Base-by-base conservation (phyloP, 1,284 basidiomycete species). In the Marasmius oreades region DNA sequence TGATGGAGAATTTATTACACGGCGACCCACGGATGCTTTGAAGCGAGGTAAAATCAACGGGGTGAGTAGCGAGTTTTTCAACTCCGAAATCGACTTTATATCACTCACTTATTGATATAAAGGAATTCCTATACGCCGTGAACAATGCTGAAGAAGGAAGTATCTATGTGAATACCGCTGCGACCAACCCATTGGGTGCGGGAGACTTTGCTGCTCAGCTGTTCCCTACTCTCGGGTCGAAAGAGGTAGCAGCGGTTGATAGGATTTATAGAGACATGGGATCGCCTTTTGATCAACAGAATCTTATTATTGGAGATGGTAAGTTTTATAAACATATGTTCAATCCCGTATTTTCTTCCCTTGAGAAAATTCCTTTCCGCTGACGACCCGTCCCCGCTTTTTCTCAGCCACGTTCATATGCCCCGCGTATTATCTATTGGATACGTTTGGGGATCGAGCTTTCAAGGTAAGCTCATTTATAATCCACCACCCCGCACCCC, bases 1-100 rank as follows among this genome's bases (percentile, higher is more conserved):
- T 2, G 80, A 82, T 57, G 78, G 72, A 0, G 62, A 62, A 0
- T 71, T 81, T 55, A 80, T 80, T 43, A 67, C 69, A 3, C 71
- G 78, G 55, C 64, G 73, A 2, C 75, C 78, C 0, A 73, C 70
- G 0, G 55, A 71, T 42, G 67, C 76, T 0, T 63, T 81, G 0
- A 56, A 57, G 3, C 56, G 69, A 47, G 63, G 68, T 11, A 69
- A 65, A 46, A 61, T 75, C 10, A 79, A 79, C 37, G 76, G 75
- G 11, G 77, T 78, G 59, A 11, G 70, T 62, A 1, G 4, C 46
- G n/a, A 18, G 14, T 14, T 22, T 37, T 44, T n/a, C 28, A 18
- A 5, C n/a, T n/a, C n/a, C n/a, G n/a, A n/a, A n/a, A n/a, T n/a
- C n/a, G n/a, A n/a, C n/a, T n/a, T n/a, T n/a, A n/a, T n/a, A n/a